These are phyloP conservation scores for Neonectria ditissima DNA, from an alignment of 2,329 filamentous ascomycete genomes.

Conservation along the genomic window DNA sequence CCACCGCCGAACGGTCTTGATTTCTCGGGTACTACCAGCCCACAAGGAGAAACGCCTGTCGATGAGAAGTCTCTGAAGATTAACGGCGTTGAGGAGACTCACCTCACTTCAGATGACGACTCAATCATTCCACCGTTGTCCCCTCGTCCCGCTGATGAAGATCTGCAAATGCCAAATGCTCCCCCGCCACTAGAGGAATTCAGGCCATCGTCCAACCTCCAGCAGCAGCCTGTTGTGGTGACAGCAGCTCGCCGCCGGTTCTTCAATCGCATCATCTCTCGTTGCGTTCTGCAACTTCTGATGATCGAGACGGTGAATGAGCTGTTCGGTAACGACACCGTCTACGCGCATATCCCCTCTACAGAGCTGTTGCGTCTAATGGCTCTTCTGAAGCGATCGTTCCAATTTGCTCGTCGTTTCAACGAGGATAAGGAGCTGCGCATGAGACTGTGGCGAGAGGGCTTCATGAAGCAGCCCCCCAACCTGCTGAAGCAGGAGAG, in stretches of 20 bases:
- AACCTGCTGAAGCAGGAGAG: constrained; percentile 98
- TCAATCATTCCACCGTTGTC: constrained; percentile 46
- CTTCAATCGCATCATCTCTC: constrained; percentile 99
- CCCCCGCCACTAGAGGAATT: constrained; percentile 81
- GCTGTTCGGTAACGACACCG: constrained; percentile 95
- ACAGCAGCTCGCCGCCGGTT: constrained; percentile 93
- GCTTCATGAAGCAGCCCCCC: constrained; percentile 99
- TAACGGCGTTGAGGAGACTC: constrained; percentile 63
- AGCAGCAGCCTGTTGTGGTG: constrained; percentile 91
- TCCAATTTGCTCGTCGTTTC: constrained; percentile 96
- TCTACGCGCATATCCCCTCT: constrained; percentile 94
- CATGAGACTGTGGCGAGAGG: constrained; percentile 94
- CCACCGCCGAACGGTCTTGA: constrained; percentile 65
- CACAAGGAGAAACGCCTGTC: constrained; percentile 53
- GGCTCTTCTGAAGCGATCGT: constrained; percentile 93
- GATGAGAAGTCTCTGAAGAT: constrained; percentile 72
- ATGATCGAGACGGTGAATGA: constrained; percentile 99
- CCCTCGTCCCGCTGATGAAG: constrained; percentile 50
- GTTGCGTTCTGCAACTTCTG: constrained; percentile 94
- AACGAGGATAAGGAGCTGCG: constrained; percentile 97
- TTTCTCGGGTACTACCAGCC: constrained; percentile 59
- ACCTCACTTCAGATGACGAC: constrained; percentile 47
- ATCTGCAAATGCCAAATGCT: constrained; percentile 48
- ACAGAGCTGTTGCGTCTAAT: constrained; percentile 90
- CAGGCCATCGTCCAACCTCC: constrained; percentile 78